Conservation (phyloP, 2,329 filamentous ascomycete species). For the Cercospora sp. region DNA sequence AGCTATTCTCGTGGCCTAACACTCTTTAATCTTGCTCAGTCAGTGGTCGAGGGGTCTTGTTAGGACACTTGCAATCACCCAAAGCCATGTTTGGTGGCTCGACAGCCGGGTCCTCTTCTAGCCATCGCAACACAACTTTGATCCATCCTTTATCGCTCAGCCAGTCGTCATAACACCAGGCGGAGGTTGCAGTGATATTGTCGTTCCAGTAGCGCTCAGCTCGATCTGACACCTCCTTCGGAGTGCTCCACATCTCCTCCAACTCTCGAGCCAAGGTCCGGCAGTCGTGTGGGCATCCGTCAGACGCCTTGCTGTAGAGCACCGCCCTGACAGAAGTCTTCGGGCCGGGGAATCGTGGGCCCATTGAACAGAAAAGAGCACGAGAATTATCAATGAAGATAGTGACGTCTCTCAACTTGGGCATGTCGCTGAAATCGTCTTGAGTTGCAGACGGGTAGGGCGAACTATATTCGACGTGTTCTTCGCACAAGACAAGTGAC, state of each 20-base stretch:
- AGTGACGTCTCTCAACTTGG: not conserved
- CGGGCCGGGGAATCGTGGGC: not conserved
- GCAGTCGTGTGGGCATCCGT: not conserved
- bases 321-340: not conserved
- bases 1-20: no score
- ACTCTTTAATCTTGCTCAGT: no score
- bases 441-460: no score
- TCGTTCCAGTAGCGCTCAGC: no score
- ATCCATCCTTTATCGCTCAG: not conserved
- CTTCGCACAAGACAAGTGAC: not conserved
- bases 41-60: no score
- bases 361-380: accelerated
- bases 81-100: no score
- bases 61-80: no score
- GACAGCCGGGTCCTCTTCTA: no score
- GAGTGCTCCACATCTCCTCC: not conserved
- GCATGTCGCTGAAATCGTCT: not conserved
- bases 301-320: not conserved
- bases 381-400: not conserved
- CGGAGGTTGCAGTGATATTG: not conserved
- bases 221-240: no score
- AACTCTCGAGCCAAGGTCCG: not conserved
- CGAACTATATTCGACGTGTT: no score
- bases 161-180: not conserved
- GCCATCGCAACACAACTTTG: not conserved